Evolutionary conservation across 164 flowering plant species (phyloP), one percentile per base, ranked within the genome.

Genomic region (Magnolia officinalis): DNA sequence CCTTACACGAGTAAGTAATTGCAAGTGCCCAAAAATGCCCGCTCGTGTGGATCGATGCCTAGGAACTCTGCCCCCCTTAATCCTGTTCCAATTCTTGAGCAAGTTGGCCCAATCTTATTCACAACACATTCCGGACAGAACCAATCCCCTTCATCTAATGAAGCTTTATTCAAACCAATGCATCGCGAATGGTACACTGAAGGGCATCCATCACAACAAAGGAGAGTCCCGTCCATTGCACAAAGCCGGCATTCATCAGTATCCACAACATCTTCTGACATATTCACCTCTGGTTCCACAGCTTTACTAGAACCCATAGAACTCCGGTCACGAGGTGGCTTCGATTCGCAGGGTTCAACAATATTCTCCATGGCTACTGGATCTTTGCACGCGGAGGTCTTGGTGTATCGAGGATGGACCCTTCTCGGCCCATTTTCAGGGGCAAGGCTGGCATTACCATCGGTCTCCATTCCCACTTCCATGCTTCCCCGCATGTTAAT

Each of bases 201-300:
- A 63, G 99, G 99, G 77, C 99, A 96, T 10, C 98, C 99, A 88
- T 96, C 99, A 86, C 99, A 96, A 69, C 98, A 94, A 71, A 96
- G 85, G 84, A 96, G 82, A 16, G 86, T 93, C 76, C 99, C 99
- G 80, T 93, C 98, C 99, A 96, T 94, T 72, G 97, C 97, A 82
- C 99, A 96, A 64, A 96, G 89, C 58, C 92, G 88, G 74, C 99
- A 96, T 75, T 96, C 99, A 81, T 96, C 99, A 55, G 92, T 82
- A 75, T 94, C 94, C 63, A 83, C 84, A 85, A 94, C 97, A 74
- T 79, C 77, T 77, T 78, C 95, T 72, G 80, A 74, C 59, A 72
- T 80, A 73, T 81, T 81, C 13, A 63, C 63, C 70, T 71, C 37
- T 71, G 77, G 64, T 66, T 76, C 83, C 51, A 79, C 29, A 63